Conservation (phyloP, 2,329 filamentous ascomycete species). For the Ophiocordyceps camponoti-leonardi region DNA sequence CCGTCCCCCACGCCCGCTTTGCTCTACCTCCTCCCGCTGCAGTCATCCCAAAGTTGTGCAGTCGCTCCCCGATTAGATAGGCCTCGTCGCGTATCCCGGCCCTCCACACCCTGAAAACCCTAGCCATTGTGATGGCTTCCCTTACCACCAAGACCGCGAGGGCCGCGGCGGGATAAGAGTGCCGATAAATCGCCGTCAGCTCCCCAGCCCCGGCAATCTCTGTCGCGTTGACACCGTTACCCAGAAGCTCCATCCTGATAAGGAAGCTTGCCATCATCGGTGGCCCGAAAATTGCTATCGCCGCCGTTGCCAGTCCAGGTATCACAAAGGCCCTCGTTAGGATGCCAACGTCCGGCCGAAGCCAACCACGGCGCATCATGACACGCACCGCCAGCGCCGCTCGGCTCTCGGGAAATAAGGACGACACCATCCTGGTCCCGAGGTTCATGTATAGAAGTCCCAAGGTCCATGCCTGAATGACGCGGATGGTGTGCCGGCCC, state of each 20-base stretch:
- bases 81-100: conserved; percentile 80
- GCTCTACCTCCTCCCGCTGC: conserved; percentile 18
- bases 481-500: conserved; percentile 52
- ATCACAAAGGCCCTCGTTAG: conserved; percentile 79
- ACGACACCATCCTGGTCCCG: conserved; percentile 47
- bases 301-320: conserved; percentile 47
- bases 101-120: conserved; percentile 59
- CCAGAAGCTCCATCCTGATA: conserved; percentile 8
- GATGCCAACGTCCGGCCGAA: conserved; percentile 60
- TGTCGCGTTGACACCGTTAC: conserved; percentile 5
- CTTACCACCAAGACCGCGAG: conserved; percentile 26
- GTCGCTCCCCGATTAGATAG: conserved; percentile 81
- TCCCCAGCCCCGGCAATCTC: conserved; percentile 5
- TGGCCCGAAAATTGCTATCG: conserved; percentile 46
- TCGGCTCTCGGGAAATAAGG: conserved; percentile 51
- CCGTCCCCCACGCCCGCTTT: conserved; percentile 19
- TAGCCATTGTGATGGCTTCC: conserved; percentile 30
- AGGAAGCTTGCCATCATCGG: conserved; percentile 31
- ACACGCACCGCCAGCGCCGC: conserved; percentile 58
- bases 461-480: conserved; percentile 88
- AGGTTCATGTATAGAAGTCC: conserved; percentile 84
- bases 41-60: conserved; percentile 73
- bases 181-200: conserved; percentile 28
- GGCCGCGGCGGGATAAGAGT: conserved; percentile 53
- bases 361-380: conserved; percentile 57